phyloP scores from a whole-genome alignment of 805 yeast genomes.

The Yamadazyma endophytica region DNA sequence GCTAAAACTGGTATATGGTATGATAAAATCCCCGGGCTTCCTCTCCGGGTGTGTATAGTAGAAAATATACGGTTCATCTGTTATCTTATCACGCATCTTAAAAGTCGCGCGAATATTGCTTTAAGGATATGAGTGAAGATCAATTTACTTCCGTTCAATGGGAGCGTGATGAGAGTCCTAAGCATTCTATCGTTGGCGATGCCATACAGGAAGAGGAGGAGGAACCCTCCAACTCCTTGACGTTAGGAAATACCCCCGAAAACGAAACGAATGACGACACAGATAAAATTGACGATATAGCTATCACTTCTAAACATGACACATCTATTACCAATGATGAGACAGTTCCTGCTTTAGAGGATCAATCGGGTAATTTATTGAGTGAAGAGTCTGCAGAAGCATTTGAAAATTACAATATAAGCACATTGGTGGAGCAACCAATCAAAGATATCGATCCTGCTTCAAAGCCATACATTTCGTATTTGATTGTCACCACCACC shows the following conservation, averaged over 20 bases:
- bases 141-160: constrained; percentile 56
- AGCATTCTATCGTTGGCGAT: too few species aligned
- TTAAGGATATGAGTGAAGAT: constrained; percentile 28
- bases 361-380: constrained; percentile 1
- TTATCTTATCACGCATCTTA: not conserved
- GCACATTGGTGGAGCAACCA: constrained; percentile 53
- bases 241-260: constrained; percentile 1
- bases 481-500: constrained; percentile 59
- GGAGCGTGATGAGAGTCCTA: constrained; percentile 46
- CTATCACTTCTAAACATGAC: not conserved
- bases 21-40: too few species aligned
- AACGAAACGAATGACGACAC: not conserved
- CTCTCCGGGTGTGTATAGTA: too few species aligned
- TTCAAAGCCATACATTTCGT: constrained; percentile 73
- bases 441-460: constrained; percentile 64
- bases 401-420: constrained; percentile 15
- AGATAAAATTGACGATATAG: constrained; percentile 1
- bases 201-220: constrained; percentile 1
- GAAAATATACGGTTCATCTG: too few species aligned
- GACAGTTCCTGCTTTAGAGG: constrained; percentile 1
- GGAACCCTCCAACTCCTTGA: constrained; percentile 10
- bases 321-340: constrained; percentile 2
- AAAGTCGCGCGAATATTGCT: not conserved
- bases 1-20: too few species aligned
- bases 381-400: constrained; percentile 1